Percentiles rank a stretch among this genome's conserved stretches.
Evolutionary conservation across 345 rosid species (phyloP).

Genomic region (Raphanus raphanistrum): DNA sequence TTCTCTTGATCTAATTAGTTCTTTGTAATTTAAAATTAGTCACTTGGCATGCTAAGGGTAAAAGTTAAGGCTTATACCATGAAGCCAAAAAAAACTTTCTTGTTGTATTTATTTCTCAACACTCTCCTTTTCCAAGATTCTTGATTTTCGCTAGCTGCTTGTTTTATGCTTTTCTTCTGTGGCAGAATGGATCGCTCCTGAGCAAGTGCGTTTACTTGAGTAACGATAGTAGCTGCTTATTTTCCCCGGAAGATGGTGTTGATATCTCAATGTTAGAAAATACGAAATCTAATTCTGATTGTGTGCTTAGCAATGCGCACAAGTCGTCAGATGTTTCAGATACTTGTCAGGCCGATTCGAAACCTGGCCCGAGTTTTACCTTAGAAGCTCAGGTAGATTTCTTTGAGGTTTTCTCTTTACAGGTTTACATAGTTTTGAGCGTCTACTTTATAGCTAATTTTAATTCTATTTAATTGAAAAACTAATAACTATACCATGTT

Average conservation of each 20-base stretch:
- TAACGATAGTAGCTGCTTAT: conserved; percentile 87
- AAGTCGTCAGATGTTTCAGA: conserved; percentile 44
- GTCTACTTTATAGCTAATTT: neutral
- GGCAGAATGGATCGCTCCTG: conserved; percentile 86
- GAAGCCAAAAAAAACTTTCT: conserved; percentile 12
- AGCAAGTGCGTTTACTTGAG: conserved; percentile 82
- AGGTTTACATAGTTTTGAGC: neutral
- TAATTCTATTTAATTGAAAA: neutral
- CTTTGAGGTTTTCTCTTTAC: neutral
- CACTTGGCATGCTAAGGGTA: conserved; percentile 1
- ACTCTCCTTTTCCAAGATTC: conserved; percentile 14
- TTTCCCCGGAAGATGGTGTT: conserved; percentile 84
- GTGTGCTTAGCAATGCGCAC: conserved; percentile 39
- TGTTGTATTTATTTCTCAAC: conserved; percentile 14
- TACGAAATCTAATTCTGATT: conserved; percentile 48
- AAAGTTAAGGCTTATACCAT: conserved; percentile 13
- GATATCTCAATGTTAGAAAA: conserved; percentile 63
- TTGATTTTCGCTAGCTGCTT: conserved; percentile 19
- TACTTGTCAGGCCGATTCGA: conserved; percentile 51
- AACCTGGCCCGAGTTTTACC: conserved; percentile 59
- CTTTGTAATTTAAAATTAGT: neutral
- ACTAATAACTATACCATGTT: conserved; percentile 11
- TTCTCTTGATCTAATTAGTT: neutral
- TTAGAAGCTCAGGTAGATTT: conserved; percentile 86
- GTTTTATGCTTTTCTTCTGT: conserved; percentile 22